These are phyloP conservation scores for Trichosporon asahii DNA, from an alignment of 1,284 basidiomycete species.

Conservation along the genomic window DNA sequence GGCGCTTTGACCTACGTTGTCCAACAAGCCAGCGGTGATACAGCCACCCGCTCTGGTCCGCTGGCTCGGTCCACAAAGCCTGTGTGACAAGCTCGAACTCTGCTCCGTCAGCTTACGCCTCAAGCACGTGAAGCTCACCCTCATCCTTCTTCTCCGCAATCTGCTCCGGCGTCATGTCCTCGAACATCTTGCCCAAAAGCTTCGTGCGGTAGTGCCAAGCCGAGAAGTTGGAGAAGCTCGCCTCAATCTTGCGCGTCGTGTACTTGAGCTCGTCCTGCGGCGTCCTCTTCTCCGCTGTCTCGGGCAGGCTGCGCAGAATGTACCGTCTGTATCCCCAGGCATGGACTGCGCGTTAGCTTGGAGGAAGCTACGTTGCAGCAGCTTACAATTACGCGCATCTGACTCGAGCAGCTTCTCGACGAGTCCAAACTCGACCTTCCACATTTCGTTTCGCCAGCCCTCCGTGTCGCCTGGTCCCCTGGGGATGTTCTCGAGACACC, in stretches of 20 bases:
- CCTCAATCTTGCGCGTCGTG: conserved; percentile 84
- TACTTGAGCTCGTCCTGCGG: conserved; percentile 65
- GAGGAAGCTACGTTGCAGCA: no score
- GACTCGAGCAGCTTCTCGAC: conserved; percentile 85
- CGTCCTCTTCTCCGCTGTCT: conserved; percentile 45
- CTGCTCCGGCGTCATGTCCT: conserved; percentile 56
- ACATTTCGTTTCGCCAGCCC: conserved; percentile 69
- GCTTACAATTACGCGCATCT: conserved; percentile 81
- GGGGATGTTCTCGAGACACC: conserved; percentile 84
- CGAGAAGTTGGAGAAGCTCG: conserved; percentile 95
- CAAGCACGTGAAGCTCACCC: conserved; percentile 54
- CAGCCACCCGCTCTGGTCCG: conserved; percentile 95
- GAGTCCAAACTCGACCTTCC: conserved; percentile 77
- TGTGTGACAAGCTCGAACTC: conserved; percentile 90
- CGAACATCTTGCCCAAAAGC: conserved; percentile 68
- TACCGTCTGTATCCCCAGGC: conserved; percentile 91
- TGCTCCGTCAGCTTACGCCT: conserved; percentile 39
- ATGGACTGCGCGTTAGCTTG: conserved; percentile 60
- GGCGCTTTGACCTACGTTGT: conserved; percentile 55
- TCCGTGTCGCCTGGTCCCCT: conserved; percentile 58
- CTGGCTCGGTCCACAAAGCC: conserved; percentile 94
- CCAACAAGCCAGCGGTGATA: conserved; percentile 96
- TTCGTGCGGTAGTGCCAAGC: conserved; percentile 98
- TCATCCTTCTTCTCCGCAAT: conserved; percentile 60
- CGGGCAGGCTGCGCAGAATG: conserved; percentile 66